These are phyloP conservation scores for Sophora flavescens DNA, from an alignment of 306 rosid species.

Conservation along the genomic window DNA sequence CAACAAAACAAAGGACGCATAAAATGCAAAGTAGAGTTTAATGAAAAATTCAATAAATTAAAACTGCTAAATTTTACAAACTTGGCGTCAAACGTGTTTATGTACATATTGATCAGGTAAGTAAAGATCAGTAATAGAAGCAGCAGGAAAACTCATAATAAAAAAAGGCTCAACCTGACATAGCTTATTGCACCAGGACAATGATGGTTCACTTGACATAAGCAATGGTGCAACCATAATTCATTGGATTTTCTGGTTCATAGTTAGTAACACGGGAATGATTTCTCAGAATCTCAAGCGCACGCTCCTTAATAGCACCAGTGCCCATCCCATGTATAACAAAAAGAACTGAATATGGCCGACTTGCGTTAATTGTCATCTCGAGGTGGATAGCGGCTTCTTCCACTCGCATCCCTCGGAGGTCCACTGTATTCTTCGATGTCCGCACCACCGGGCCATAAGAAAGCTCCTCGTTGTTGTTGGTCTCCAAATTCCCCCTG, in stretches of 20 bases:
- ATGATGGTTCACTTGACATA: constrained; percentile 62
- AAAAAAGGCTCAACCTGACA: constrained; percentile 17
- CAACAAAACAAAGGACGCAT: constrained; percentile 4
- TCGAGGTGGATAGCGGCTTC: constrained; percentile 85
- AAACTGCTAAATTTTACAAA: constrained; percentile 24
- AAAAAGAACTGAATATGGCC: constrained; percentile 82
- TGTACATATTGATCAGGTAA: constrained; percentile 37
- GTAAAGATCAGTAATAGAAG: background rate
- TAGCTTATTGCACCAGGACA: constrained; percentile 34
- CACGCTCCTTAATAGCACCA: constrained; percentile 79
- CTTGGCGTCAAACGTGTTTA: constrained; percentile 18
- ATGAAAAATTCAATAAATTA: constrained; percentile 26
- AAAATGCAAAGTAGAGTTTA: background rate
- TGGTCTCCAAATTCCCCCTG: constrained; percentile 42
- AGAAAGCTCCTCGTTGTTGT: constrained; percentile 53
- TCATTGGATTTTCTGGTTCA: constrained; percentile 80
- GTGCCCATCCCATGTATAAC: constrained; percentile 91
- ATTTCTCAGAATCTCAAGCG: constrained; percentile 63
- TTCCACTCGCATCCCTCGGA: constrained; percentile 84
- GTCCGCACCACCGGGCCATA: constrained; percentile 80
- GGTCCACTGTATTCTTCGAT: constrained; percentile 86
- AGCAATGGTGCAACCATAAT: constrained; percentile 94
- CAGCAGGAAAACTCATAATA: background rate
- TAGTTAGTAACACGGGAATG: constrained; percentile 76
- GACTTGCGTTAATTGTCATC: constrained; percentile 67